phyloP scores from a whole-genome alignment of 768 basidiomycete genomes.

The Kwoniella sp. region DNA sequence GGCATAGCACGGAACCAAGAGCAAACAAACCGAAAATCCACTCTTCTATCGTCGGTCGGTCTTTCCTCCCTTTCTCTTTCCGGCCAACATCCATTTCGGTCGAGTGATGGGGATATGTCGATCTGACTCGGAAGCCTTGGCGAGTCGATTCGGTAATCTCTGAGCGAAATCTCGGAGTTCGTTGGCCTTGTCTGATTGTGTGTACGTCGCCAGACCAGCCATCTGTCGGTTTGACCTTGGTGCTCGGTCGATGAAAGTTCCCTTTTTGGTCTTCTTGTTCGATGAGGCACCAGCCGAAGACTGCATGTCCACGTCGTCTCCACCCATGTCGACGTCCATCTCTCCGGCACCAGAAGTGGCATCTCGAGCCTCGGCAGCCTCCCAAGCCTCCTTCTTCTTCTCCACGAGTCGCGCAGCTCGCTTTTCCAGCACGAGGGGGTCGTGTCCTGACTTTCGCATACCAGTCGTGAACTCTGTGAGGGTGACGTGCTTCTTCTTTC shows the following conservation, averaged over 20 bases:
- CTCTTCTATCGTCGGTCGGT: slow-evolving; percentile 52
- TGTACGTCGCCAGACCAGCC: slow-evolving; percentile 73
- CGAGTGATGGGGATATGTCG: slow-evolving; percentile 56
- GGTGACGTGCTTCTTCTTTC: slow-evolving; percentile 68
- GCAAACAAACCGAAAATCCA: not conserved
- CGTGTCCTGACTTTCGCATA: slow-evolving; percentile 83
- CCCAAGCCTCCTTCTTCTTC: slow-evolving; percentile 60
- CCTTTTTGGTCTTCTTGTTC: slow-evolving; percentile 60
- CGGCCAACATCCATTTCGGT: slow-evolving; percentile 56
- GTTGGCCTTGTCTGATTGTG: slow-evolving; percentile 80
- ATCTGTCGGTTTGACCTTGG: slow-evolving; percentile 74
- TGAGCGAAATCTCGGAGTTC: slow-evolving; percentile 84
- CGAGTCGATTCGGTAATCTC: slow-evolving; percentile 80
- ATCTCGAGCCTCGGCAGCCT: slow-evolving; percentile 61
- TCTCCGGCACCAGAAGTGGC: slow-evolving; percentile 54
- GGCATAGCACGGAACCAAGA: not conserved
- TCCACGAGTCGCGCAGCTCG: slow-evolving; percentile 75
- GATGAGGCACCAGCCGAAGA: slow-evolving; percentile 12
- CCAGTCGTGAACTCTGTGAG: slow-evolving; percentile 74
- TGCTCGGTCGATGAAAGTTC: slow-evolving; percentile 58
- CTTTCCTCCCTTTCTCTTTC: slow-evolving; percentile 56
- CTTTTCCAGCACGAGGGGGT: slow-evolving; percentile 83
- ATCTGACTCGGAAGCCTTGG: slow-evolving; percentile 81
- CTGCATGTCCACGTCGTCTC: slow-evolving; percentile 25
- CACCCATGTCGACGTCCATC: slow-evolving; percentile 65